Percentiles rank a stretch among this genome's conserved stretches.
These are phyloP conservation scores for Poronia punctata DNA, from an alignment of 495 filamentous ascomycete genomes.

Conservation along the genomic window DNA sequence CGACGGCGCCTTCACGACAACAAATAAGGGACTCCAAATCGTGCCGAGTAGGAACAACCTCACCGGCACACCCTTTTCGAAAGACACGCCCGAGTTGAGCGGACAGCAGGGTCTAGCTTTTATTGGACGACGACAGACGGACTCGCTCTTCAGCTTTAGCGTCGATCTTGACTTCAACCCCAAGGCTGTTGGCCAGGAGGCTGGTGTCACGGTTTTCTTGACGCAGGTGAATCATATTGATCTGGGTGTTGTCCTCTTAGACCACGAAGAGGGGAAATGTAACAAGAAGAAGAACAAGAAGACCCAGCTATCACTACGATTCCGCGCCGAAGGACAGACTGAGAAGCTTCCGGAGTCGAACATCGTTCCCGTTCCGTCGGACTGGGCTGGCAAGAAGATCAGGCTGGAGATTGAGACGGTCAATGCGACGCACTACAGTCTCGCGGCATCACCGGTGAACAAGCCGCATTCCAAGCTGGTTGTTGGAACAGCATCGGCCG, in stretches of 20 bases:
- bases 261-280: neutral
- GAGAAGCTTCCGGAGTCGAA: constrained; percentile 3
- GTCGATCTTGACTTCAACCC: constrained; percentile 35
- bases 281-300: neutral
- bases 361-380: constrained; percentile 7
- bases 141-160: constrained; percentile 38
- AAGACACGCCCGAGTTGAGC: constrained; percentile 14
- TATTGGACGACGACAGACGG: constrained; percentile 35
- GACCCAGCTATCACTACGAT: constrained; percentile 20
- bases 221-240: constrained; percentile 41
- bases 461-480: constrained; percentile 6
- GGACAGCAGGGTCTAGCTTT: constrained; percentile 30
- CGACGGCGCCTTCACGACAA: constrained; percentile 25
- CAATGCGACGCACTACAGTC: constrained; percentile 32
- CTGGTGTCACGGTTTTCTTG: constrained; percentile 37
- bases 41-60: constrained; percentile 32
- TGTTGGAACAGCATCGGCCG: constrained; percentile 25
- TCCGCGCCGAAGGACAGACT: constrained; percentile 22
- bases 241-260: constrained; percentile 31
- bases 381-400: constrained; percentile 21
- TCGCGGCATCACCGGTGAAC: constrained; percentile 23
- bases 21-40: constrained; percentile 29
- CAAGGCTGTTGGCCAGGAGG: constrained; percentile 26
- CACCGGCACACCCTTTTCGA: constrained; percentile 16
- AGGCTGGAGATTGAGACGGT: constrained; percentile 26